Base-by-base conservation (phyloP, 1,284 basidiomycete genomes). In the Irpex lacteus region DNA sequence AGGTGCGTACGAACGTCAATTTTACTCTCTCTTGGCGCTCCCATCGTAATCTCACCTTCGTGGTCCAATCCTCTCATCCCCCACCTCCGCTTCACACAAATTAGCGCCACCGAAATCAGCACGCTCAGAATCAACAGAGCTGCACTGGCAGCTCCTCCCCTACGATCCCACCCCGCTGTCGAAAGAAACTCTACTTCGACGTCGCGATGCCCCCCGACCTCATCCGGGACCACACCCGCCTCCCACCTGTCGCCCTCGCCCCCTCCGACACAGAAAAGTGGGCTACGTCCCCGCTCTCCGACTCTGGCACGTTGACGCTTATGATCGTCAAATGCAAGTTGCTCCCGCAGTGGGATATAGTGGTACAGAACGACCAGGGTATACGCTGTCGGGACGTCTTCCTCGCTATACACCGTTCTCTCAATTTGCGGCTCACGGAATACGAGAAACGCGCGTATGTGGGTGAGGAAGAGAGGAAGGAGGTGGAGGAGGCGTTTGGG, bases 131-230 rank as follows among this genome's bases (percentile, higher is more conserved):
- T 49, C 62, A 3, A 56, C 49, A n/a, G 57, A 63, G 19, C 62
- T 63, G 19, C 62, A 63, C 34, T 63, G 62, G 62, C 62, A 63
- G 47, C 57, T 63, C 13, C 49, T 63, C 11, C 62, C 62, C 5
- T 63, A 63, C 34, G 62, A 63, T 36, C 26, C 37, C 7, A 37
- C 40, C 40, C n/a, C 54, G 53, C 11, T 63, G 62, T 40, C 59
- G 56, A 34, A 63, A 63, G 62, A 59, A 59, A 53, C 49, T 63
- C 6, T 59, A 59, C 36, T 63, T 59, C 47, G 62, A 63, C 36
- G 57, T 63, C 37, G 37, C 62, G 37, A 18, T 40, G 47, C n/a
- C 37, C 9, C 56, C 58, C 13, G 19, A 40, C 18, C 21, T 21
- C 4, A 63, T 63, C 18, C 62, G 62, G 7, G 62, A 63, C 49